Conservation (phyloP, 257 asterid species). For the Fraxinus excelsior region DNA sequence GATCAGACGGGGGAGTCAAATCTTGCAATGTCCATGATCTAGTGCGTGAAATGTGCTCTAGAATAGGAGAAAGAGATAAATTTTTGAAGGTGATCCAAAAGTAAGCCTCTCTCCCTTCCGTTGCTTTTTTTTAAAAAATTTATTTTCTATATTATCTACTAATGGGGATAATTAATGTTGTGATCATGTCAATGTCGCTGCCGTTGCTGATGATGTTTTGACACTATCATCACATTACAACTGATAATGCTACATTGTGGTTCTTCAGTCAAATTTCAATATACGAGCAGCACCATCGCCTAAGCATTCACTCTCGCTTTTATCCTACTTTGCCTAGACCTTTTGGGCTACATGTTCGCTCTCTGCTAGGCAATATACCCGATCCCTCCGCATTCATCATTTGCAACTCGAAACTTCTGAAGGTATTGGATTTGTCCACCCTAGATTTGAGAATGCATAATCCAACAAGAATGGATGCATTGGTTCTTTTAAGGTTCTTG, state of each 20-base stretch:
- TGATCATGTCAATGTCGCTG: too few species aligned
- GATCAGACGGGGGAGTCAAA: conserved; percentile 17
- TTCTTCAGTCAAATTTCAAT: not conserved
- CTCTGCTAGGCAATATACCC: not conserved
- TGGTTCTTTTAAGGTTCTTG: conserved; percentile 2
- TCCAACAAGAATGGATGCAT: not conserved
- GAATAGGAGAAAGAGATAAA: not conserved
- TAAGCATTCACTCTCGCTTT: not conserved
- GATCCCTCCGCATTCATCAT: not conserved
- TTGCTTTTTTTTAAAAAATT: too few species aligned
- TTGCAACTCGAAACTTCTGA: conserved; percentile 11
- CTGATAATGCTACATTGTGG: not conserved
- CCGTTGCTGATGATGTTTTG: not conserved
- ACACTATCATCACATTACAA: not conserved
- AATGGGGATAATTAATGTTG: too few species aligned
- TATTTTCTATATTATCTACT: not conserved
- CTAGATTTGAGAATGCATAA: not conserved
- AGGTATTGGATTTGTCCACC: not conserved
- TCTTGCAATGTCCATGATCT: conserved; percentile 29
- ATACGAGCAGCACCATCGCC: not conserved
- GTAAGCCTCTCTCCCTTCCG: not conserved
- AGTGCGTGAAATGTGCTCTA: conserved; percentile 15
- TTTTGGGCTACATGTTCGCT: not conserved
- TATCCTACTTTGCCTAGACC: not conserved
- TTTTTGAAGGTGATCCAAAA: not conserved